Percentiles rank a stretch among this genome's conserved stretches.
Evolutionary conservation across 352 stramenopile species (phyloP).

Genomic region (Globisporangium perplexum): DNA sequence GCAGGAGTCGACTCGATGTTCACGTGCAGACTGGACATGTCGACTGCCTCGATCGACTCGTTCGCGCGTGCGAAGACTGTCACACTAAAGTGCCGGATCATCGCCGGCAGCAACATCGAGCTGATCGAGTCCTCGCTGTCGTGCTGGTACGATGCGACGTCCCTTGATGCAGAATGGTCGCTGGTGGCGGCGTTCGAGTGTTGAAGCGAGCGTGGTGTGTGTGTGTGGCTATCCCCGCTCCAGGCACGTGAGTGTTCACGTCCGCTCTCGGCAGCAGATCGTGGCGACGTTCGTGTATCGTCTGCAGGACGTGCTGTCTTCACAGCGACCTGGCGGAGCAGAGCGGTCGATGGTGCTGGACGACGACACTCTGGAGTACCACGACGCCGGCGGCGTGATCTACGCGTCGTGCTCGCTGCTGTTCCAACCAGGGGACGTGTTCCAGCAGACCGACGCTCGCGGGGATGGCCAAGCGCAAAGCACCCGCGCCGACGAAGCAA

Average conservation of each 20-base stretch:
- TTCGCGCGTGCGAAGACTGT: conserved; percentile 10
- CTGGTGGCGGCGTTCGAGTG: neutral
- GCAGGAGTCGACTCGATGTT: conserved; percentile 12
- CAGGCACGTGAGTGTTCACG: conserved; percentile 30
- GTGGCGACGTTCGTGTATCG: conserved; percentile 33
- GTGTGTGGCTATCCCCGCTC: neutral
- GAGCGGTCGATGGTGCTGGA: conserved; percentile 25
- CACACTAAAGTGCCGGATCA: conserved; percentile 11
- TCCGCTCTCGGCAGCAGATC: conserved; percentile 21
- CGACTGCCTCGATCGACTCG: neutral
- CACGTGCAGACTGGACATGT: conserved; percentile 7
- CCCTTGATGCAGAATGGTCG: neutral
- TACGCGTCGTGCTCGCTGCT: conserved; percentile 31
- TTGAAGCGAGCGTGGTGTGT: neutral
- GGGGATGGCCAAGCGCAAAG: neutral
- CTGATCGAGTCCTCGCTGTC: conserved; percentile 6
- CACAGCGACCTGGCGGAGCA: conserved; percentile 1
- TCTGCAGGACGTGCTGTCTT: conserved; percentile 13
- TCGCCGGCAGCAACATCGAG: conserved; percentile 4
- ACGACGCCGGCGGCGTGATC: conserved; percentile 20
- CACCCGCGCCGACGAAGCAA: neutral
- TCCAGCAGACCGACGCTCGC: neutral
- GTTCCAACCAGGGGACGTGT: conserved; percentile 21
- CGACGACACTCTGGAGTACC: conserved; percentile 17
- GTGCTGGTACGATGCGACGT: conserved; percentile 7